Evolutionary conservation across 1,139 yeast species (phyloP).

Genomic region (Zygotorulaspora mrakii): DNA sequence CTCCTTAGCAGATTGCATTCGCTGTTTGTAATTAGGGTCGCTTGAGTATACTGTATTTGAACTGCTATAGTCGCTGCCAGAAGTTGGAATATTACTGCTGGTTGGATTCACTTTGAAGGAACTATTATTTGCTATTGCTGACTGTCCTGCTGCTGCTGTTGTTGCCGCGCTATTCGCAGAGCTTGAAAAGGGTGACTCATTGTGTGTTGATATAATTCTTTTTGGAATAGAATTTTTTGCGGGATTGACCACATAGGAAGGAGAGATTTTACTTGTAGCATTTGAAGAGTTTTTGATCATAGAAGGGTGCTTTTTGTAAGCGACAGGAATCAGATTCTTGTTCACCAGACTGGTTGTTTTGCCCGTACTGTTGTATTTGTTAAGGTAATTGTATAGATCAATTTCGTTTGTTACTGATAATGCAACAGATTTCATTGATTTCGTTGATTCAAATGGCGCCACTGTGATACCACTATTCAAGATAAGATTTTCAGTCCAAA

Average conservation of each 20-base stretch:
- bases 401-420: slow-evolving; percentile 75
- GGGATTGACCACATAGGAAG: slow-evolving; percentile 30
- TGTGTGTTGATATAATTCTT: slow-evolving; percentile 34
- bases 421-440: slow-evolving; percentile 73
- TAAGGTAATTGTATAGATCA: slow-evolving; percentile 69
- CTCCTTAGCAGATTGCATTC: not conserved
- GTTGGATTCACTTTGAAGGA: not conserved
- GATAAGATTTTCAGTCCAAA: slow-evolving; percentile 77
- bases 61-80: not conserved
- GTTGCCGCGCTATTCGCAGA: slow-evolving; percentile 2
- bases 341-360: slow-evolving; percentile 36
- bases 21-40: not conserved
- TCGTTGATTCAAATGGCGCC: slow-evolving; percentile 57
- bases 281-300: slow-evolving; percentile 37
- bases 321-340: slow-evolving; percentile 56
- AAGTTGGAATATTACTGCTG: not conserved
- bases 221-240: slow-evolving; percentile 34
- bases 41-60: not conserved
- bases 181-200: slow-evolving; percentile 31
- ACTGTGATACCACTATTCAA: slow-evolving; percentile 83
- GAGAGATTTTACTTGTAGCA: slow-evolving; percentile 17
- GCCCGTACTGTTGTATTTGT: slow-evolving; percentile 44
- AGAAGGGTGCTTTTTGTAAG: slow-evolving; percentile 73
- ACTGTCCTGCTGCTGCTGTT: slow-evolving; percentile 6
- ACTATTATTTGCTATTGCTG: slow-evolving; percentile 7